Evolutionary conservation across 805 yeast genomes (phyloP).

Genomic region (Barnettozyma salicaria): DNA sequence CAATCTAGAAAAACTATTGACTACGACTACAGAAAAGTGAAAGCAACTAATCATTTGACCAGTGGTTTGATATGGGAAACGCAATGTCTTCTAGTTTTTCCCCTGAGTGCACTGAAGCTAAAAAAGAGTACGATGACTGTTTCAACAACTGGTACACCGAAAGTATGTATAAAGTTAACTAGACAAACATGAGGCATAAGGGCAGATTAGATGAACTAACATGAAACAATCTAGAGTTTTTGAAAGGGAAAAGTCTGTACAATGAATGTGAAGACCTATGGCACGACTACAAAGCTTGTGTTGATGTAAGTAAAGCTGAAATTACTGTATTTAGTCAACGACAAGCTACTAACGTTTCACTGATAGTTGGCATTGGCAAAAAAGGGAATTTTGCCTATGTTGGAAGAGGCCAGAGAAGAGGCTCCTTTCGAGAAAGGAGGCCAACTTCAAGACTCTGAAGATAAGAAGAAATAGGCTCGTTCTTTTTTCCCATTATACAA

Average conservation of each 20-base stretch:
- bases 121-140: conserved; percentile 84
- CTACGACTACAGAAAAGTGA: too few species aligned
- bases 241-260: conserved; percentile 47
- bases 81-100: conserved; percentile 85
- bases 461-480: conserved; percentile 7
- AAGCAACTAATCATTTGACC: too few species aligned
- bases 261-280: conserved; percentile 91
- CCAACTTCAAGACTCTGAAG: conserved; percentile 10
- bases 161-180: conserved; percentile 34
- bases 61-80: conserved; percentile 53
- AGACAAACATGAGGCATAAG: too few species aligned
- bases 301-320: conserved; percentile 44
- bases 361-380: conserved; percentile 47
- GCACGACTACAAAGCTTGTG: conserved; percentile 84
- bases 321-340: neutral
- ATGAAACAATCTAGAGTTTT: conserved; percentile 37
- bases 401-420: conserved; percentile 84
- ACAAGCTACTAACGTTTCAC: conserved; percentile 7
- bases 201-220: conserved; percentile 6
- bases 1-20: too few species aligned
- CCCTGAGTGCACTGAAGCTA: conserved; percentile 89
- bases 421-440: conserved; percentile 82
- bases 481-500: too few species aligned
- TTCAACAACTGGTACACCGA: conserved; percentile 95
- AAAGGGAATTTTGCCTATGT: conserved; percentile 73